phyloP scores from a whole-genome alignment of 2,329 filamentous ascomycete species.

The Hymenoscyphus scutula region DNA sequence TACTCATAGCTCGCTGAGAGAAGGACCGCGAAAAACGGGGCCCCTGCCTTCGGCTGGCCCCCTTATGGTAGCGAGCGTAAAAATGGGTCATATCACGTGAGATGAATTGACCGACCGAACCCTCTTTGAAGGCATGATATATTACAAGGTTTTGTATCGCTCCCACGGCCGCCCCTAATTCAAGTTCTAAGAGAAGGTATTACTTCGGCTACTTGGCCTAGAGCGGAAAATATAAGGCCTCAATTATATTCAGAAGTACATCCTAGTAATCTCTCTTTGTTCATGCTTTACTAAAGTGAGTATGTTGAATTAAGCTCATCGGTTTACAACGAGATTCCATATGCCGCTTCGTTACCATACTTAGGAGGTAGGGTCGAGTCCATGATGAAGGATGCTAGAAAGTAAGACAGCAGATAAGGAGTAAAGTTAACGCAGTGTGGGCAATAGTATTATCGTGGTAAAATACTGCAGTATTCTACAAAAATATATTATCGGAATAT shows the following conservation, averaged over 20 bases:
- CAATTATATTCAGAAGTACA: too few species aligned
- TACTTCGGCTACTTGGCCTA: not conserved
- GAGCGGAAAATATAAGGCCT: not conserved
- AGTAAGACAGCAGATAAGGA: not conserved
- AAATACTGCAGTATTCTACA: too few species aligned
- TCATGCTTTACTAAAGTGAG: not conserved
- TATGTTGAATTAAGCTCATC: not conserved
- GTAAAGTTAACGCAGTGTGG: not conserved
- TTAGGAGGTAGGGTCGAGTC: not conserved
- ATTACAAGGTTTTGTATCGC: not conserved
- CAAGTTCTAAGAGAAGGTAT: not conserved
- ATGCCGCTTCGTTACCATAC: not conserved
- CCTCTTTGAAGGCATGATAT: not conserved
- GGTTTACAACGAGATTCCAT: not conserved
- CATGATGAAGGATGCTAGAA: not conserved
- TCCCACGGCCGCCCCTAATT: not conserved
- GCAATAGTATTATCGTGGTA: too few species aligned
- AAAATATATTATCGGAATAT: too few species aligned
- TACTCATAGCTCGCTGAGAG: too few species aligned
- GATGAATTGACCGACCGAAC: not conserved
- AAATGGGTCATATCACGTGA: not conserved
- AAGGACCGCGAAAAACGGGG: too few species aligned
- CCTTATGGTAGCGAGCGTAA: not conserved
- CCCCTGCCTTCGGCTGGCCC: too few species aligned
- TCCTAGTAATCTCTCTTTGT: not conserved